phyloP scores from a whole-genome alignment of 164 flowering plant genomes.

The Magnolia sinica region DNA sequence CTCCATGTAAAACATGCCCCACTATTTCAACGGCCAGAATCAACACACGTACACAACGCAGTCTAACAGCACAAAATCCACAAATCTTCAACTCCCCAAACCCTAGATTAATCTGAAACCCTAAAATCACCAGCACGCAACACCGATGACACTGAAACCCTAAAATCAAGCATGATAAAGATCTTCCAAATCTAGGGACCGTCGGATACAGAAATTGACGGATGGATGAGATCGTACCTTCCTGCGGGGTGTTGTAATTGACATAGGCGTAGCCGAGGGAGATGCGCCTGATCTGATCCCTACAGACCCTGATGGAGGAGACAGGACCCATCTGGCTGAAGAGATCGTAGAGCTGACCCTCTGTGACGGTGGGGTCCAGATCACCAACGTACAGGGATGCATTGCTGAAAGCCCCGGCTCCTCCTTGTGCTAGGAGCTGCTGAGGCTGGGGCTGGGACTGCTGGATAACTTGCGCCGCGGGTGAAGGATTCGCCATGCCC shows the following conservation, averaged over 20 bases:
- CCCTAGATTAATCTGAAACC: not conserved
- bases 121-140: not conserved
- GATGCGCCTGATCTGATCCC: slow-evolving; percentile 44
- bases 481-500: slow-evolving; percentile 14
- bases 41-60: too few species aligned
- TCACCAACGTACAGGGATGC: slow-evolving; percentile 73
- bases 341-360: slow-evolving; percentile 48
- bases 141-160: not conserved
- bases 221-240: slow-evolving; percentile 36
- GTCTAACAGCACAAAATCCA: too few species aligned
- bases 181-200: not conserved
- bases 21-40: too few species aligned
- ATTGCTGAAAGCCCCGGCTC: slow-evolving; percentile 26
- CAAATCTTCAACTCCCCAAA: not conserved
- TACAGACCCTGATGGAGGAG: slow-evolving; percentile 58
- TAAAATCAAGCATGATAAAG: not conserved
- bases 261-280: slow-evolving; percentile 76
- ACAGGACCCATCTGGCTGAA: slow-evolving; percentile 52
- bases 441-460: slow-evolving; percentile 3
- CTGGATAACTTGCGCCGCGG: not conserved
- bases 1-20: too few species aligned
- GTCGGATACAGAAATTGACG: too few species aligned
- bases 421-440: slow-evolving; percentile 6
- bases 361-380: slow-evolving; percentile 50
- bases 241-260: slow-evolving; percentile 46